These are phyloP conservation scores for Phytopythium sindhum DNA, from an alignment of 352 stramenopile genomes.

Conservation along the genomic window DNA sequence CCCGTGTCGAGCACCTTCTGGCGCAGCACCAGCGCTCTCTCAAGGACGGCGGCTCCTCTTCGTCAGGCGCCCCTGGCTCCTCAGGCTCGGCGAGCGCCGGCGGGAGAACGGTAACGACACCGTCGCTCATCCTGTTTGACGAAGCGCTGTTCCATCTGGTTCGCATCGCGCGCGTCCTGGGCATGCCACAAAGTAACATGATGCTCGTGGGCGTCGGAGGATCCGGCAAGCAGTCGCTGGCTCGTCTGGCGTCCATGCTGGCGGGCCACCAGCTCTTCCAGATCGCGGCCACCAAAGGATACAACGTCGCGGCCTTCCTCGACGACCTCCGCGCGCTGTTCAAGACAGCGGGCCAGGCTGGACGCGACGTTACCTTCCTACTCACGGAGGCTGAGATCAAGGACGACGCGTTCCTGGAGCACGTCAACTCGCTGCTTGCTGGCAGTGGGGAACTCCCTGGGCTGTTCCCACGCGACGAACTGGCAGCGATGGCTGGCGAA, in stretches of 20 bases:
- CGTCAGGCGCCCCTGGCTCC: background rate
- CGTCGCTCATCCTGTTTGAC: constrained; percentile 89
- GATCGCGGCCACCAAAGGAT: constrained; percentile 86
- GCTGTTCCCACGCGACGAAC: constrained; percentile 88
- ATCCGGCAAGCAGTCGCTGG: constrained; percentile 86
- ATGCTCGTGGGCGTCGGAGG: constrained; percentile 90
- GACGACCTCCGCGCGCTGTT: constrained; percentile 85
- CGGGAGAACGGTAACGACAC: constrained; percentile 29
- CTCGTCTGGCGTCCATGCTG: constrained; percentile 76
- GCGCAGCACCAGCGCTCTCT: constrained; percentile 82
- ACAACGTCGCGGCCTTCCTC: constrained; percentile 80
- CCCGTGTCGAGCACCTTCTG: constrained; percentile 61
- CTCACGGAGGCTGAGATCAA: constrained; percentile 90
- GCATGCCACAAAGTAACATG: constrained; percentile 83
- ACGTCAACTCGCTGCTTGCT: constrained; percentile 85
- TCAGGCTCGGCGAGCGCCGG: background rate
- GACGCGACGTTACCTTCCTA: constrained; percentile 81
- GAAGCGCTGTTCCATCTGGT: constrained; percentile 86
- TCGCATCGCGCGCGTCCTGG: constrained; percentile 76
- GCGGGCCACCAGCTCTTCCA: constrained; percentile 78
- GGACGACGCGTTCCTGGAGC: constrained; percentile 87
- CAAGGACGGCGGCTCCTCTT: constrained; percentile 9
- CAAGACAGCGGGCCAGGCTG: constrained; percentile 76
- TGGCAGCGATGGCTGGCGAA: constrained; percentile 82
- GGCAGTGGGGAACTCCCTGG: constrained; percentile 79